Percentiles rank a stretch among this genome's conserved stretches.
Evolutionary conservation across 2,329 filamentous ascomycete species (phyloP).

Genomic region (Colletotrichum sp.): DNA sequence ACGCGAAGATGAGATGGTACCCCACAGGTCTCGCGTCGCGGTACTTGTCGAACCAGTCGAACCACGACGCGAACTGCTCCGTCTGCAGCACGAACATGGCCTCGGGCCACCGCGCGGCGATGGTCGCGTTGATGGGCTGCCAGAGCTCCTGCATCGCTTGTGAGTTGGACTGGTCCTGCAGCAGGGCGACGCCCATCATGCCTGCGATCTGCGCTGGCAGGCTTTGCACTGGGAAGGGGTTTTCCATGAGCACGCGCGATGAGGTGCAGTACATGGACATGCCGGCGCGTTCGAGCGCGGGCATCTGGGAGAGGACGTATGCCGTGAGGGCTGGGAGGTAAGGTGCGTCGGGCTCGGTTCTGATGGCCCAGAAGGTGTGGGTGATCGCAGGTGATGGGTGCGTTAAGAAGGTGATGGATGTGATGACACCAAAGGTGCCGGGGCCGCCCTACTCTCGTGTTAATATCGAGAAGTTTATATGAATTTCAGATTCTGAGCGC

Average conservation of each 20-base stretch:
- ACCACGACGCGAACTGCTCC: slow-evolving; percentile 30
- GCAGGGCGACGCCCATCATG: slow-evolving; percentile 34
- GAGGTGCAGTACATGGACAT: slow-evolving; percentile 51
- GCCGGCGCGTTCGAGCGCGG: slow-evolving; percentile 53
- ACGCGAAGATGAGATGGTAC: slow-evolving; percentile 40
- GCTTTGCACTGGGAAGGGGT: slow-evolving; percentile 38
- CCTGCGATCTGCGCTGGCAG: slow-evolving; percentile 33
- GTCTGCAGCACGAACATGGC: slow-evolving; percentile 22
- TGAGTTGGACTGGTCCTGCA: slow-evolving; percentile 38
- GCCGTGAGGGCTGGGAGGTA: slow-evolving; percentile 52
- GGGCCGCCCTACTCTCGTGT: slow-evolving; percentile 53
- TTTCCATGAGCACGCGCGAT: slow-evolving; percentile 32
- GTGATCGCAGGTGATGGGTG: slow-evolving; percentile 46
- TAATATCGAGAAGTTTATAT: background rate
- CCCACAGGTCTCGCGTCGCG: slow-evolving; percentile 42
- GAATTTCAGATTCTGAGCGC: background rate
- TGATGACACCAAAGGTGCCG: slow-evolving; percentile 65
- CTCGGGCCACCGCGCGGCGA: slow-evolving; percentile 41
- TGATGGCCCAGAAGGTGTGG: slow-evolving; percentile 24
- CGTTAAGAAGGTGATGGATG: slow-evolving; percentile 60
- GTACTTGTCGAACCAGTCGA: slow-evolving; percentile 40
- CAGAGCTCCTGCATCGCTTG: slow-evolving; percentile 32
- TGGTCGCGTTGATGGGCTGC: slow-evolving; percentile 39
- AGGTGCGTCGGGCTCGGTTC: slow-evolving; percentile 32
- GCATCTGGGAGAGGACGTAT: slow-evolving; percentile 50